Conservation (phyloP, 352 stramenopile genomes). For the Phytophthora melonis region DNA sequence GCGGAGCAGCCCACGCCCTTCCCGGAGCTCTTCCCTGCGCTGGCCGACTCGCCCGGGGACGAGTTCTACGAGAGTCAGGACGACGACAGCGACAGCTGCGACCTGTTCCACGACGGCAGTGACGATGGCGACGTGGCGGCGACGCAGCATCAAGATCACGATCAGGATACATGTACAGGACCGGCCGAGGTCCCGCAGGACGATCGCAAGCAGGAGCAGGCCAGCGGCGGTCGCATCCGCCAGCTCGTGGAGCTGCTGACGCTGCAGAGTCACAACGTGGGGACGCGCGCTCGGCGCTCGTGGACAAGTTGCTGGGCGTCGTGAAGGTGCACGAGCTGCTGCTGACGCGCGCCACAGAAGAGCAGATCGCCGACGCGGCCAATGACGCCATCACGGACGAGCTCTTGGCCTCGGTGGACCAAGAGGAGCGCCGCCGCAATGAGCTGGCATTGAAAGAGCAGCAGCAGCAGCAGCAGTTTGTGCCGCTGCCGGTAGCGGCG, state of each 20-base stretch:
- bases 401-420: slow-evolving; percentile 70
- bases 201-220: slow-evolving; percentile 21
- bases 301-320: slow-evolving; percentile 62
- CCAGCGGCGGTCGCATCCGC: slow-evolving; percentile 49
- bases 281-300: slow-evolving; percentile 61
- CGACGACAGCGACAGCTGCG: slow-evolving; percentile 36
- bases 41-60: slow-evolving; percentile 4
- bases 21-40: slow-evolving; percentile 19
- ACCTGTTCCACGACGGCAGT: slow-evolving; percentile 42
- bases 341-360: slow-evolving; percentile 69
- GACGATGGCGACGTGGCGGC: slow-evolving; percentile 2
- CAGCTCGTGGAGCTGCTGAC: slow-evolving; percentile 72
- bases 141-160: not conserved
- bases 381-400: slow-evolving; percentile 83
- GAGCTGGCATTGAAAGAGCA: slow-evolving; percentile 38
- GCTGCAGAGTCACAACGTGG: slow-evolving; percentile 67
- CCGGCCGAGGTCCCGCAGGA: not conserved
- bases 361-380: slow-evolving; percentile 73
- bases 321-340: slow-evolving; percentile 70
- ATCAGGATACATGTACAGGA: not conserved
- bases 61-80: slow-evolving; percentile 46
- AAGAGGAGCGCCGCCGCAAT: slow-evolving; percentile 58
- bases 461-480: not conserved
- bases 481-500: not conserved
- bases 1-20: slow-evolving; percentile 30